Conservation (phyloP, 2,329 filamentous ascomycete genomes). For the Acarospora socialis region DNA sequence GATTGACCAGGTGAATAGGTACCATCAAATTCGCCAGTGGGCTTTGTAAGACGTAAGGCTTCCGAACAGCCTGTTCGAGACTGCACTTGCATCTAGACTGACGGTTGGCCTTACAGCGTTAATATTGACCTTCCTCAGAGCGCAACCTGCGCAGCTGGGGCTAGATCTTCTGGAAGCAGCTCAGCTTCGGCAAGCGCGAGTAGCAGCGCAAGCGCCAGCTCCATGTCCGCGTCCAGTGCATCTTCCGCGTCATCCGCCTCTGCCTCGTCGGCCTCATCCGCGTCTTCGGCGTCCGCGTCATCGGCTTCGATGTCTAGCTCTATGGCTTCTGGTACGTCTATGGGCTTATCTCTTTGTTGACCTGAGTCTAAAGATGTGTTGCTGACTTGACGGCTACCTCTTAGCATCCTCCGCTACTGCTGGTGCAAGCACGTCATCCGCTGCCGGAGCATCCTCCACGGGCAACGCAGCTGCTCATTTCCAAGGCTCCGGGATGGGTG, state of each 20-base stretch:
- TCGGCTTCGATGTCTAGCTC: conserved; percentile 1
- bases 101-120: conserved; percentile 9
- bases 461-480: conserved; percentile 1
- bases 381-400: too few relatives aligned
- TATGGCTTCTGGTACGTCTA: too few relatives aligned
- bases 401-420: too few relatives aligned
- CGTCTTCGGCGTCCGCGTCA: not conserved
- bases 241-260: not conserved
- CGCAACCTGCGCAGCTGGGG: conserved; percentile 7
- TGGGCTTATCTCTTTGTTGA: too few relatives aligned
- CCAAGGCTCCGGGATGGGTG: conserved; percentile 9
- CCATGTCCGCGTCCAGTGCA: conserved; percentile 2
- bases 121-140: conserved; percentile 5
- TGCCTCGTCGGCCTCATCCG: not conserved
- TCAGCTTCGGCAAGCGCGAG: conserved; percentile 11
- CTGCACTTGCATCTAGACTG: conserved; percentile 1
- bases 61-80: not conserved
- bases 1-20: conserved; percentile 5
- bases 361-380: too few relatives aligned
- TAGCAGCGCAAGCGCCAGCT: conserved; percentile 7
- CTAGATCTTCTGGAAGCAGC: conserved; percentile 13
- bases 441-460: conserved; percentile 3
- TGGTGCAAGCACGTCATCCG: conserved; percentile 1
- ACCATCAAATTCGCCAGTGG: conserved; percentile 13
- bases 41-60: conserved; percentile 13